Evolutionary conservation across 768 basidiomycete genomes (phyloP).

Genomic region (Coprinopsis cinerea): DNA sequence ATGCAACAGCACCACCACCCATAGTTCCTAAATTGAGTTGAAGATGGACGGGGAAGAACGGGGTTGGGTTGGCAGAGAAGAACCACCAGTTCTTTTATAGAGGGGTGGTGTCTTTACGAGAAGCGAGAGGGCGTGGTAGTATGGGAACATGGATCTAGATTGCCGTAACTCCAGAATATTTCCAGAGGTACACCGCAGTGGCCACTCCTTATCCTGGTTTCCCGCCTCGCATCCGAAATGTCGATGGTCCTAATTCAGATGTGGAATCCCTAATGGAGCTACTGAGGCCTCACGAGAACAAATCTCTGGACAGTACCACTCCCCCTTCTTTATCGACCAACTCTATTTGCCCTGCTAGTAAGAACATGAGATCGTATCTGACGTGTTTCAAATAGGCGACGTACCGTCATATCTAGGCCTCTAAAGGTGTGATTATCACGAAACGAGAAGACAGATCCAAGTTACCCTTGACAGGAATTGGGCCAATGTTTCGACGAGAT

Average conservation of each 20-base stretch:
- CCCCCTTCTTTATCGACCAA: no score
- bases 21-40: slow-evolving; percentile 32
- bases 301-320: no score
- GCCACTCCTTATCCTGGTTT: not conserved
- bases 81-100: not conserved
- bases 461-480: not conserved
- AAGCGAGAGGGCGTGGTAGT: slow-evolving; percentile 23
- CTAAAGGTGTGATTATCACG: no score
- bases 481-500: slow-evolving; percentile 24
- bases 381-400: no score
- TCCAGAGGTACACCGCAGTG: slow-evolving; percentile 37
- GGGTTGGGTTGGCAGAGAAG: slow-evolving; percentile 21
- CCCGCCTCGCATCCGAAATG: no score
- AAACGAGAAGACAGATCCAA: no score
- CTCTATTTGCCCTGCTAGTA: no score
- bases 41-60: slow-evolving; percentile 19
- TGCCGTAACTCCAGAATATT: slow-evolving; percentile 27
- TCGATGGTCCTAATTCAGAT: no score
- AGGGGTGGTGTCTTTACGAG: not conserved
- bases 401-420: no score
- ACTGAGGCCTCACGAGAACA: no score
- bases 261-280: not conserved
- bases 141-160: slow-evolving; percentile 26
- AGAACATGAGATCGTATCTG: no score
- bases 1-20: slow-evolving; percentile 47